Evolutionary conservation across 75 land plant species (phyloP).

Genomic region (Selaginella moellendorffii): DNA sequence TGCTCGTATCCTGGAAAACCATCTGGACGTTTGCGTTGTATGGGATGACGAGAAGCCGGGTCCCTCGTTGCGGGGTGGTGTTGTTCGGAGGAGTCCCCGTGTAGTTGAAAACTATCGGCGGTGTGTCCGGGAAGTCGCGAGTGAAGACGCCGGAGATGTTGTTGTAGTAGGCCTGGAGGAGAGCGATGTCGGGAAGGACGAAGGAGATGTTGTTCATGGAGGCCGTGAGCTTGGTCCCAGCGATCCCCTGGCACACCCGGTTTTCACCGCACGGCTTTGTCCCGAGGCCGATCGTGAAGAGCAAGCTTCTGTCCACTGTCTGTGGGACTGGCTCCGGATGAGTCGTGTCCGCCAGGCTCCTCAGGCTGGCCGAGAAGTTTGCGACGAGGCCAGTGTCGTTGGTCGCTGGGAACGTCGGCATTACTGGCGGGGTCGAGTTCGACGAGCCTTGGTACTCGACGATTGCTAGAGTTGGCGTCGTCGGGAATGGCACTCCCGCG

Average conservation of each 20-base stretch:
- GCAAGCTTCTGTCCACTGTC: conserved; percentile 34
- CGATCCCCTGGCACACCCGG: conserved; percentile 26
- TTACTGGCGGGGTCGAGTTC: neutral
- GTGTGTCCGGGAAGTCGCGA: neutral
- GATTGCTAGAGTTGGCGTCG: neutral
- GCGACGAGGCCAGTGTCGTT: neutral
- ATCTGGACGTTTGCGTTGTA: conserved; percentile 1
- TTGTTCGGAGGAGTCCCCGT: conserved; percentile 3
- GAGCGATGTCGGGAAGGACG: neutral
- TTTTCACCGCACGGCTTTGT: conserved; percentile 41
- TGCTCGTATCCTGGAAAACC: conserved; percentile 1
- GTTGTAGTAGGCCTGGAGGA: conserved; percentile 1
- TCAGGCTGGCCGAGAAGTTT: neutral
- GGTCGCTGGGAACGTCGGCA: neutral
- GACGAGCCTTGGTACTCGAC: neutral
- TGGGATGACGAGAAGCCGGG: neutral
- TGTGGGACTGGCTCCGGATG: conserved; percentile 29
- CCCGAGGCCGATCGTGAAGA: conserved; percentile 48
- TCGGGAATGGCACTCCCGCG: neutral
- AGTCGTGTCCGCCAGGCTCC: neutral
- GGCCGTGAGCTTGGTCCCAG: neutral
- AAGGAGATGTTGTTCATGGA: conserved; percentile 2
- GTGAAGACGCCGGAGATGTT: conserved; percentile 11
- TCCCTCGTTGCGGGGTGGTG: neutral
- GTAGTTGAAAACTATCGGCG: neutral